Evolutionary conservation across 116 monocot genomes (phyloP).

Genomic region (Dioscorea cayenensis): DNA sequence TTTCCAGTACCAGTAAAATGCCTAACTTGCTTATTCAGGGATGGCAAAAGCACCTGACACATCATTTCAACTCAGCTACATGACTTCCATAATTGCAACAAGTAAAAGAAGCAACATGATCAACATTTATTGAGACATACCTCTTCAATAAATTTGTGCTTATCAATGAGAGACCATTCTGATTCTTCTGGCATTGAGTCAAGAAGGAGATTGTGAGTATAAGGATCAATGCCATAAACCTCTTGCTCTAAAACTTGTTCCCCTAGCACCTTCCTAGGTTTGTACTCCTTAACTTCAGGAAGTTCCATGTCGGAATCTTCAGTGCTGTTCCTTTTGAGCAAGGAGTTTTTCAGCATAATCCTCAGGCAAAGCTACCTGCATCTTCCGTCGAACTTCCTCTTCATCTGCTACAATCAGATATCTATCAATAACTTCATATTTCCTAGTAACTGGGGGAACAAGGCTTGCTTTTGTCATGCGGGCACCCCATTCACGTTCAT

Average conservation of each 20-base stretch:
- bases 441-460: constrained; percentile 96
- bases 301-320: constrained; percentile 92
- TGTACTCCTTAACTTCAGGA: constrained; percentile 98
- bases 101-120: constrained; percentile 1
- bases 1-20: constrained; percentile 86
- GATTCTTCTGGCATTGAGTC: constrained; percentile 87
- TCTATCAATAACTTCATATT: constrained; percentile 91
- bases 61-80: constrained; percentile 4
- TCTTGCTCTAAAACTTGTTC: constrained; percentile 96
- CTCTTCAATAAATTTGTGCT: constrained; percentile 91
- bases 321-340: constrained; percentile 62
- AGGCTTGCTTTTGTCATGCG: constrained; percentile 99
- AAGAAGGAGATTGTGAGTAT: constrained; percentile 94
- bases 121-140: constrained; percentile 26
- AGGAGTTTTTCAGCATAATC: constrained; percentile 79
- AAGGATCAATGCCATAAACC: constrained; percentile 99
- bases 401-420: constrained; percentile 94
- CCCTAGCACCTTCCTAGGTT: constrained; percentile 84
- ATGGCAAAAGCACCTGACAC: constrained; percentile 63
- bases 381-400: constrained; percentile 79
- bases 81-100: neutral
- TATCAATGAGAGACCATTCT: constrained; percentile 61
- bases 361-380: constrained; percentile 91
- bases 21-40: constrained; percentile 80
- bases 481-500: constrained; percentile 99